A percentile compares a stretch with the other conserved stretches of the same genome.
Evolutionary conservation across 2,329 filamentous ascomycete species (phyloP).

Genomic region (Hirsutella minnesotensis): DNA sequence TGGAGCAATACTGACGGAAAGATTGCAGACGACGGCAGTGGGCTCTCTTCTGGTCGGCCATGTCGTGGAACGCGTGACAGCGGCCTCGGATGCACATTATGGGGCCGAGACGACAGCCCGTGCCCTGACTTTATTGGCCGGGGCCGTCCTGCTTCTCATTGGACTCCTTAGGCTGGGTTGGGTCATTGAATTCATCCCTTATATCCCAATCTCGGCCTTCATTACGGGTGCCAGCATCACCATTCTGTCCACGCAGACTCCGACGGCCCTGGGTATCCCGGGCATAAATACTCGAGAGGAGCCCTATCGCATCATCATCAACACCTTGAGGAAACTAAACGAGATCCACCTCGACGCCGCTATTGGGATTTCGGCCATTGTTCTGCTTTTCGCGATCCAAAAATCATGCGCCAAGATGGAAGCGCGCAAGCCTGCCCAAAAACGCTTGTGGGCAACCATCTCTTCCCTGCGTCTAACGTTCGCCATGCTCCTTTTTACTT

Average conservation of each 20-base stretch:
- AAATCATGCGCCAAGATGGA: slow-evolving; percentile 48
- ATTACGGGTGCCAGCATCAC: slow-evolving; percentile 39
- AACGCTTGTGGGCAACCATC: slow-evolving; percentile 59
- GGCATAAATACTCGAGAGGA: slow-evolving; percentile 31
- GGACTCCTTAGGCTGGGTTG: slow-evolving; percentile 36
- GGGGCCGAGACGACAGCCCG: slow-evolving; percentile 28
- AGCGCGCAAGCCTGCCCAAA: slow-evolving; percentile 44
- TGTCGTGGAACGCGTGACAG: slow-evolving; percentile 25
- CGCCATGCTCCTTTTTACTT: slow-evolving; percentile 62
- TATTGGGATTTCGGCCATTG: slow-evolving; percentile 56
- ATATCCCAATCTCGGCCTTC: slow-evolving; percentile 37
- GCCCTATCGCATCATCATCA: slow-evolving; percentile 32
- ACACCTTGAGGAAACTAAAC: slow-evolving; percentile 26
- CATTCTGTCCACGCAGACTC: slow-evolving; percentile 36
- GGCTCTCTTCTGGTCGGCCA: slow-evolving; percentile 39
- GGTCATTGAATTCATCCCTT: slow-evolving; percentile 39
- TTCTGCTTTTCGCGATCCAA: slow-evolving; percentile 54
- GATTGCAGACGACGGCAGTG: slow-evolving; percentile 39
- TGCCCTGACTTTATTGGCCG: slow-evolving; percentile 31
- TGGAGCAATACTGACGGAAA: neutral
- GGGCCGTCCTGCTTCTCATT: slow-evolving; percentile 29
- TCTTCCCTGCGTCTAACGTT: slow-evolving; percentile 67
- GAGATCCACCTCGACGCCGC: slow-evolving; percentile 52
- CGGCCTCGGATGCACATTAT: slow-evolving; percentile 21
- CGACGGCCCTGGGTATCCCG: slow-evolving; percentile 28